Base-by-base conservation (phyloP, 129 eudicot species). In the Flaveria trinervia region DNA sequence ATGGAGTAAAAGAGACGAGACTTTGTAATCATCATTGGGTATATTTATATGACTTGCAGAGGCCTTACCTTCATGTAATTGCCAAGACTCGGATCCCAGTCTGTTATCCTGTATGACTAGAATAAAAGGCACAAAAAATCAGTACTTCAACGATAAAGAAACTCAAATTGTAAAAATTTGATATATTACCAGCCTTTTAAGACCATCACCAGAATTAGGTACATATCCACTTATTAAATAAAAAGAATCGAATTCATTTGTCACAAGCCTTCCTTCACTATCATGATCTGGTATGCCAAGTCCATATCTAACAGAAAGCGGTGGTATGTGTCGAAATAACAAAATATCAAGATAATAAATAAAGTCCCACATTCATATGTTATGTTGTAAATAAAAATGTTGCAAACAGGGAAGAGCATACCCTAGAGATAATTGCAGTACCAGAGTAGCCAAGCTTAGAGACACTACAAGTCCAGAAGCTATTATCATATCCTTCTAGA, bases 141-240 rank as follows among this genome's bases (percentile, higher is more conserved):
- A 18, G 18, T 66, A 67, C 44, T 13, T 30, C 9, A 44, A 28
- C 18, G 51, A 45, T 44, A 73, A 65, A 56, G 99, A 97, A 68
- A 87, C 89, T 69, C 11, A 68, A 71, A 50, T 43, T n/a, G 8
- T 55, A 68, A 14, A 70, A 26, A 2, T 66, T 15, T 57, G 39
- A 57, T 60, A 28, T 30, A 33, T 77, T 91, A 95, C 97, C 96
- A 95, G 84, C 79, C 99, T 82, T 85, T 70, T 87, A 2, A 95
- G 85, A 72, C 97, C 99, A 73, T 95, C 99, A 48, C 99, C 90
- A 70, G 97, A 88, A 82, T 95, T 95, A 43, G 99, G 99, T 68
- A 95, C 94, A 71, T 95, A 95, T 69, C 86, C 89, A 70, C 85
- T 70, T 68, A 95, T 49, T 65, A 95, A 66, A 81, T 91, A 95